Conservation (phyloP, 2,329 filamentous ascomycete species). For the Sporothrix brunneoviolacea region DNA sequence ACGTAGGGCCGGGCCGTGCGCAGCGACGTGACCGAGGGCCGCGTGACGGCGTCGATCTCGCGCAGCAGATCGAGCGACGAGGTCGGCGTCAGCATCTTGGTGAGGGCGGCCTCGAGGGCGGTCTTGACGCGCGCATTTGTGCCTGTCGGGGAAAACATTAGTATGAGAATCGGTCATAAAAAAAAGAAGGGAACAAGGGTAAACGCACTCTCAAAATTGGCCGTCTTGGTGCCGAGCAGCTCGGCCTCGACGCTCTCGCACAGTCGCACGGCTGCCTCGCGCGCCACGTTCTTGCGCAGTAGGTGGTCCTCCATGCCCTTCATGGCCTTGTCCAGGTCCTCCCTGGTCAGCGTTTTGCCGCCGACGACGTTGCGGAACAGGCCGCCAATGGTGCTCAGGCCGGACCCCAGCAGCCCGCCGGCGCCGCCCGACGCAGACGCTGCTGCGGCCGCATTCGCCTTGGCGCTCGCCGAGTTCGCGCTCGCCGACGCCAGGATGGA, state of each 20-base stretch:
- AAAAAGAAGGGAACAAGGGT: too few relatives aligned
- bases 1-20: conserved; percentile 76
- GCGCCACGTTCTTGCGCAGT: conserved; percentile 90
- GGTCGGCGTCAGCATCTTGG: conserved; percentile 92
- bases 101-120: conserved; percentile 86
- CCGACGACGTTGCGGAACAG: conserved; percentile 93
- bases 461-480: conserved; percentile 56
- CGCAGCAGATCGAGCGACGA: conserved; percentile 90
- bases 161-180: too few relatives aligned
- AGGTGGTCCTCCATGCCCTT: conserved; percentile 95
- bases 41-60: conserved; percentile 76
- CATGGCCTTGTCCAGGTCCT: conserved; percentile 85
- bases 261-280: conserved; percentile 83
- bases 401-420: conserved; percentile 66
- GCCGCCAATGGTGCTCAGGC: conserved; percentile 75
- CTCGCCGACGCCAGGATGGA: conserved; percentile 64
- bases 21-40: conserved; percentile 57
- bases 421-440: conserved; percentile 36
- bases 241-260: conserved; percentile 90
- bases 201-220: conserved; percentile 83
- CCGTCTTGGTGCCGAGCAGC: conserved; percentile 83
- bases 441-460: conserved; percentile 51
- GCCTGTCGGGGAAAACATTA: too few relatives aligned
- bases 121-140: conserved; percentile 76
- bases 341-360: conserved; percentile 83